Evolutionary conservation across 306 rosid species (phyloP), one percentile per base, ranked within the genome.

Genomic region (Betula pendula): DNA sequence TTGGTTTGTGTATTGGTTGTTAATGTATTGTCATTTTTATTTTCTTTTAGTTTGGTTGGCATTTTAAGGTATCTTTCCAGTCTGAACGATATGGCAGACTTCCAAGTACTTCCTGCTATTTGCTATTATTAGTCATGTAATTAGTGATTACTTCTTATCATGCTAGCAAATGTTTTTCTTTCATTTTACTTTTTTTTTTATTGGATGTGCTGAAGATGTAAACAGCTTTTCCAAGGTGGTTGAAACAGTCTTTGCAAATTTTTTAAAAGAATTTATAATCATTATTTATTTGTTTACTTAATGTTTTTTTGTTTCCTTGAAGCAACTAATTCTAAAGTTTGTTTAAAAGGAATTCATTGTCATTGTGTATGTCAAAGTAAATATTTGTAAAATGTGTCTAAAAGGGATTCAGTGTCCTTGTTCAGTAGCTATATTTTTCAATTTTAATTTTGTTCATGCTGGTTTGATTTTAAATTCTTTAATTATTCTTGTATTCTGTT

Each of bases 1-100:
- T 58, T 63, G 50, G 78, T 63, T 68, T 72, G 62, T 73, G 43
- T 65, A 22, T 62, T 52, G 50, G 66, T 72, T 74, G 2, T 80
- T 25, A 43, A 14, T 81, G 62, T 62, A 65, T 22, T 48, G 38
- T 20, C 51, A 43, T 51, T 8, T 27, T 13, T 49, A 22, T 78
- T 33, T 25, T 58, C 12, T 5, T 45, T 43, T 33, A 9, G 14
- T 35, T 38, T 31, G 9, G 22, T 44, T 78, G 42, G 15, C 20
- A 27, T 38, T 42, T 35, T 66, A 66, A 38, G 48, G 48, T 11
- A 10, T 11, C 16, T 66, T 38, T 66, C 6, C 15, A 11, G 70
- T 19, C 27, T n/a, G 16, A 66, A 25, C 6, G 7, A 65, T 65
- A 65, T 4, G 70, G n/a, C 19, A 40, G 27, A 66, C 70, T 40